A percentile compares a stretch with the other conserved stretches of the same genome.
Evolutionary conservation across 768 basidiomycete species (phyloP).

Genomic region (Ramaria rubella): DNA sequence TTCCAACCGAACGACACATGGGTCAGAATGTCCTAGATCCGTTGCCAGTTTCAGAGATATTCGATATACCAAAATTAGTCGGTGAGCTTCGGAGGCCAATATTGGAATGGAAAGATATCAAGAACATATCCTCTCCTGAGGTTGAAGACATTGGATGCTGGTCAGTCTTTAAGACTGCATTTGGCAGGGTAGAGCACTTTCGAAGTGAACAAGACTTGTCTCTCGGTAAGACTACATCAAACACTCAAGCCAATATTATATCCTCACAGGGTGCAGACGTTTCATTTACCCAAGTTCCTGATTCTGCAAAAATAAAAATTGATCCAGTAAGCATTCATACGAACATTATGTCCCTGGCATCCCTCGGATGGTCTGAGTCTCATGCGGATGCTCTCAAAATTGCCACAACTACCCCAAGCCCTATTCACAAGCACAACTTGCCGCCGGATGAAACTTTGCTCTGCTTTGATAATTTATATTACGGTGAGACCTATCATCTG

Average conservation of each 20-base stretch:
- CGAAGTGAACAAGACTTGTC: background rate
- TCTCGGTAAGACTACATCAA: background rate
- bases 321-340: background rate
- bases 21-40: background rate
- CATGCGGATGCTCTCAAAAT: slow-evolving; percentile 1
- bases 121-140: background rate
- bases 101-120: background rate
- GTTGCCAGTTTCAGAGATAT: background rate
- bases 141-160: slow-evolving; percentile 9
- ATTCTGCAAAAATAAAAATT: background rate
- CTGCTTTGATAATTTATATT: slow-evolving; percentile 16
- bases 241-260: background rate
- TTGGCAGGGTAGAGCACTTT: background rate
- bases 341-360: slow-evolving; percentile 22
- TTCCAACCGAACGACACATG: background rate
- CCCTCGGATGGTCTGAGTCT: slow-evolving; percentile 28
- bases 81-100: background rate
- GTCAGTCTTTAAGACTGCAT: slow-evolving; percentile 1
- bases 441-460: slow-evolving; percentile 13
- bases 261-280: background rate
- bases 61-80: background rate
- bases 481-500: background rate
- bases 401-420: background rate
- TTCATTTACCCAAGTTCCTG: background rate
- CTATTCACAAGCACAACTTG: background rate